Evolutionary conservation across 176 grass and related monocot species (phyloP), one percentile per base, ranked within the genome.

Genomic region (maize (Zea mays)): DNA sequence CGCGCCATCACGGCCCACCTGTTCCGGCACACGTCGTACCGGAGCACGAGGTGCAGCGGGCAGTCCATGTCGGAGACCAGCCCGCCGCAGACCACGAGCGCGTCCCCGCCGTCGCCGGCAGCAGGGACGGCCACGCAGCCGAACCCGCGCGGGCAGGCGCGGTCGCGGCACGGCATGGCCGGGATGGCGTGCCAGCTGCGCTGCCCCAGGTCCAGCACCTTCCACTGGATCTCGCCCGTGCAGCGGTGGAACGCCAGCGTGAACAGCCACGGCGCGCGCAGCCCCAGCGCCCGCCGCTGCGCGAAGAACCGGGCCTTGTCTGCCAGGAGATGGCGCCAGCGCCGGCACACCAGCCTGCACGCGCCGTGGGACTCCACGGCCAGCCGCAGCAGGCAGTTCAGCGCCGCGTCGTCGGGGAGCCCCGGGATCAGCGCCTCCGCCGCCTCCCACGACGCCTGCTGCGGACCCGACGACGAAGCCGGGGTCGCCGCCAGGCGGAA

Each of bases 31-130:
- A 99, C 60, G 37, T 99, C 92, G 11, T 93, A 99, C 87, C 71
- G 93, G 17, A 99, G 83, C 5, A 95, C 96, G 21, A 99, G 77
- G 71, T 99, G 96, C 9, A 99, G 39, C 0, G 96, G 92, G 56
- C 96, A 99, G 73, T 99, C 96, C 96, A 99, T 93, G 68, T 99
- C 96, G 6, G 92, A 99, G 72, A 99, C 92, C 2, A 99, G 71
- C 2, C 96, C 96, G 0, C 96, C 96, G 37, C 96, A 99, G 71
- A 99, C 96, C 19, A 99, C 81, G 0, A 99, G 85, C 3, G 90
- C 84, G 80, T 79, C 92, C 1, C 0, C 54, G 54, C 0, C 51
- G 15, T 4, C 49, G 4, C 77, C 21, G 1, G 27, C 27, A 27
- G 27, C 27, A 27, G 90, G 96, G n/a, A 89, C 49, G 1, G 96